phyloP scores from a whole-genome alignment of 495 filamentous ascomycete genomes.

The Aspergillus wentii region DNA sequence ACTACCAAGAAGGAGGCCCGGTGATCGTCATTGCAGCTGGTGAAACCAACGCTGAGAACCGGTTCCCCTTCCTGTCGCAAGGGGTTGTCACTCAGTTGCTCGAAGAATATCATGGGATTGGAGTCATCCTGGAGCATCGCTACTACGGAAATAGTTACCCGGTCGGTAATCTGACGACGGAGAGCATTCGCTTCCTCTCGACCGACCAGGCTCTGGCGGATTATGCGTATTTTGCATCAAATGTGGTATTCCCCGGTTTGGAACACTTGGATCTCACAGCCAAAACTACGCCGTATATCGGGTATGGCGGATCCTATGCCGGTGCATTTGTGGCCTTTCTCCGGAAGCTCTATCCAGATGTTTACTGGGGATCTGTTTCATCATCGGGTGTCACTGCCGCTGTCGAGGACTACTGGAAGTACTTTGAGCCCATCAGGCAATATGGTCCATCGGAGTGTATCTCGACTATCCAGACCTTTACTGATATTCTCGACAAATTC shows the following conservation, averaged over 20 bases:
- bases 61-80: constrained; percentile 63
- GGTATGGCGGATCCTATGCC: constrained; percentile 71
- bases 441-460: constrained; percentile 55
- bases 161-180: constrained; percentile 50
- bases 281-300: constrained; percentile 55
- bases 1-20: constrained; percentile 65
- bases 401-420: constrained; percentile 68
- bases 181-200: constrained; percentile 67
- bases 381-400: constrained; percentile 68
- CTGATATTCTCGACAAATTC: constrained; percentile 61
- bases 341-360: constrained; percentile 61
- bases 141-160: constrained; percentile 67
- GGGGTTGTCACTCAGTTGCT: constrained; percentile 62
- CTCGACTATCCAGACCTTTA: constrained; percentile 49
- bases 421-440: constrained; percentile 59
- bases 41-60: constrained; percentile 51
- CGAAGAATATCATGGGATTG: constrained; percentile 60
- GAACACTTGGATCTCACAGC: constrained; percentile 57
- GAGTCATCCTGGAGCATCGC: constrained; percentile 70
- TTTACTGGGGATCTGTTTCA: constrained; percentile 65
- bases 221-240: constrained; percentile 63
- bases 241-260: constrained; percentile 61
- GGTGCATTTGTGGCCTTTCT: constrained; percentile 69
- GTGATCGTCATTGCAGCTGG: constrained; percentile 67
- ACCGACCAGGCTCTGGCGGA: constrained; percentile 74